These are phyloP conservation scores for Sarocladium brachiariae DNA, from an alignment of 2,329 filamentous ascomycete species.

Conservation along the genomic window DNA sequence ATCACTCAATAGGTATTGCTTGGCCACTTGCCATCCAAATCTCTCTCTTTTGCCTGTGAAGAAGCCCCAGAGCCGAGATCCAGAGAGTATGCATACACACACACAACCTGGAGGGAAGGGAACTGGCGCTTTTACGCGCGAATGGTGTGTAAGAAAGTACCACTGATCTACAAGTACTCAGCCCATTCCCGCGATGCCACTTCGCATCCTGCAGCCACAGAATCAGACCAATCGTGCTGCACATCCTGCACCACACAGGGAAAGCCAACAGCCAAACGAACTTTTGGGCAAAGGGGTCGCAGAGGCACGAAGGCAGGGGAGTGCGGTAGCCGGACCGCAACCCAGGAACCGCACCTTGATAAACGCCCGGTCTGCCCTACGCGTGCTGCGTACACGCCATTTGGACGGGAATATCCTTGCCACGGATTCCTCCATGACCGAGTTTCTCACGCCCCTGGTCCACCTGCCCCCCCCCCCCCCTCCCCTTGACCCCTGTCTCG, in stretches of 20 bases:
- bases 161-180: slow-evolving; percentile 4
- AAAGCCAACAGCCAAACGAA: too few species aligned
- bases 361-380: slow-evolving; percentile 7
- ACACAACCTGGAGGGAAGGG: neutral
- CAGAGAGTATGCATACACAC: too few species aligned
- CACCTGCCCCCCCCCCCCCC: neutral
- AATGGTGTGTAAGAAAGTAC: neutral
- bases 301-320: too few species aligned
- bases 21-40: too few species aligned
- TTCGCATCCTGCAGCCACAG: slow-evolving; percentile 1
- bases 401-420: too few species aligned
- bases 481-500: neutral
- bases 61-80: too few species aligned
- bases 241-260: too few species aligned
- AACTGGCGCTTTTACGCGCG: too few species aligned
- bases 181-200: slow-evolving; percentile 3
- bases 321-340: slow-evolving; percentile 3
- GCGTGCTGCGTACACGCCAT: too few species aligned
- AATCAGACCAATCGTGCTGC: neutral
- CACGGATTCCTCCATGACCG: neutral
- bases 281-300: too few species aligned
- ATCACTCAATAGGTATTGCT: too few species aligned
- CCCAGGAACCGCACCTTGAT: neutral
- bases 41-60: too few species aligned
- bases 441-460: neutral